Evolutionary conservation across 805 yeast genomes (phyloP), one percentile per base, ranked within the genome.

Genomic region (Candida ortonii): DNA sequence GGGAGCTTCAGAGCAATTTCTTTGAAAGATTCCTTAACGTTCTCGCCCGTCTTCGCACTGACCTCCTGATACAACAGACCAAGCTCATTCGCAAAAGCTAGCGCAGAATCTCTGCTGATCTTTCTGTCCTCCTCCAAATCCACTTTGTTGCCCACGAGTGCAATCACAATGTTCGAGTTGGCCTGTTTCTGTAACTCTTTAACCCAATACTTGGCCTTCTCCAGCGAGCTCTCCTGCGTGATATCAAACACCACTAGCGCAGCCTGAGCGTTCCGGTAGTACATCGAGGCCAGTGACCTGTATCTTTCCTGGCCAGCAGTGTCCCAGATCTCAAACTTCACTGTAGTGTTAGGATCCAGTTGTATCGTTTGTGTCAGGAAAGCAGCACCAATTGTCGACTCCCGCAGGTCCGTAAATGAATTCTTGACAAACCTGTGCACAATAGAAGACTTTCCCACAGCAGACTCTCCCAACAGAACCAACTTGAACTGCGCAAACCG

Each of bases 241-340:
- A 84, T 76, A 55, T 84, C 94, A 52, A 77, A 84, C 3, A 83
- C 90, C 12, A 85, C 81, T 25, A 84, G 60, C 0, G 94, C 93
- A 22, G 86, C 83, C 57, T 84, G 82, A 17, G 89, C 84, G 51
- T 81, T 81, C 47, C 94, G 59, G 57, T 84, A 84, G 60, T 84
- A 84, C 88, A 84, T 84, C 19, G 90, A 88, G 4, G 90, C 85
- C 45, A 84, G 63, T 0, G 86, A 77, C 43, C 82, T 71, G 51
- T 83, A 84, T 36, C 94, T 62, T 50, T 84, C 93, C 56, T 84
- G 93, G 6, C 94, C 93, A 0, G 90, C 89, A 2, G 90, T 83
- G 53, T 84, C 94, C 94, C 93, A 84, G 33, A 84, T 81, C 53
- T 84, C 93, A 46, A 81, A 74, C 55, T 82, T 81, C 26, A 83